Base-by-base conservation (phyloP, 2,329 filamentous ascomycete genomes). In the Aspergillus hortae region DNA sequence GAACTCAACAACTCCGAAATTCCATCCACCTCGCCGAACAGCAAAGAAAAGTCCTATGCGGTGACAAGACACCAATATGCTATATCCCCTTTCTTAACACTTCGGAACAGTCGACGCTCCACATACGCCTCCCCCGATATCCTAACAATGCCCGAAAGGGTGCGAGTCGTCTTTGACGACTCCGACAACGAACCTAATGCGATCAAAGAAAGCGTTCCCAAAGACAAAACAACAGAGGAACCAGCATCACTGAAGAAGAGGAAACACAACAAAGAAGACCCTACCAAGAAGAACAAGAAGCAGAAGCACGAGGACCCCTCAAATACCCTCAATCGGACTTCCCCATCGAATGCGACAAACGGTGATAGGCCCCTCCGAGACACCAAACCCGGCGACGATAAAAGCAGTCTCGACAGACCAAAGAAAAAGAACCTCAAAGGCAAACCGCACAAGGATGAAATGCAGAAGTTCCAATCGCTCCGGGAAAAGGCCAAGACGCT, bases 401-500 rank as follows among this genome's bases (percentile, higher is more conserved):
- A 58, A 42, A 21, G 47, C n/a, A 56, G 48, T 46, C 4, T 44
- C 44, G 45, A 49, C 9, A 44, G 32, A 4, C 10, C 17, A 25
- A 49, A 35, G 30, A 47, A 48, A 11, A 51, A 46, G 14, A 46
- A 55, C 10, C 44, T 46, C 15, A 53, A 54, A 15, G 36, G 45
- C n/a, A 62, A 61, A 23, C 23, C 54, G n/a, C 41, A 58, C 23
- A 51, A 52, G 46, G 63, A 63, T 43, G 54, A 49, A 23, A 65
- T 62, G 35, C 55, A 56, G 21, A 64, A 65, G 21, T 66, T 63
- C 44, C 48, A 54, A 3, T 63, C 68, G 15, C 54, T 77, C 9
- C 69, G 70, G 42, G 73, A 75, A 58, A 77, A 74, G 51, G 78
- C 79, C 15, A 73, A 75, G 47, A 67, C 69, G 3, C 67, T 83